Conservation (phyloP, 805 yeast genomes). For the Wickerhamiella brachini region DNA sequence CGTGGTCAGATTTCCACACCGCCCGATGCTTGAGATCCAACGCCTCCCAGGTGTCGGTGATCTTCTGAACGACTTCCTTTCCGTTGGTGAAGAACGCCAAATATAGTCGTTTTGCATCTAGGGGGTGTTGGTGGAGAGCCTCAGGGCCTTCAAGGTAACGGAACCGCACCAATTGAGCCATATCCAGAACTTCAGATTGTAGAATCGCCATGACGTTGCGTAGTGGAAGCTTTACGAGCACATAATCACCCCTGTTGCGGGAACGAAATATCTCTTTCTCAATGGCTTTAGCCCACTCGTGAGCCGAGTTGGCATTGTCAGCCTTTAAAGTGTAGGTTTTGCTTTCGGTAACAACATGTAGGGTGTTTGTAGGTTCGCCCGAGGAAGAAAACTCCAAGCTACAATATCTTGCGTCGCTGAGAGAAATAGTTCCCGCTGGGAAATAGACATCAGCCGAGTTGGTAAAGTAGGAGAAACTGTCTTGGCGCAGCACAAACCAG, state of each 20-base stretch:
- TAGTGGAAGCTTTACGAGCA: slow-evolving; percentile 63
- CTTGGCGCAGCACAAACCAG: slow-evolving; percentile 70
- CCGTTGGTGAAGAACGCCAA: background rate
- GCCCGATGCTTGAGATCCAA: background rate
- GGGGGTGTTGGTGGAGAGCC: background rate
- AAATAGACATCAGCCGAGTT: slow-evolving; percentile 72
- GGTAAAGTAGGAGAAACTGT: slow-evolving; percentile 52
- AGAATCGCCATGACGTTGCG: slow-evolving; percentile 51
- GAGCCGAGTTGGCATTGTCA: slow-evolving; percentile 59
- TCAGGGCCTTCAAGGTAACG: slow-evolving; percentile 2
- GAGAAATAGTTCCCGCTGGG: slow-evolving; percentile 63
- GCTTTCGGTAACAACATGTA: slow-evolving; percentile 44
- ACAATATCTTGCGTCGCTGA: slow-evolving; percentile 47
- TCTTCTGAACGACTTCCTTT: background rate
- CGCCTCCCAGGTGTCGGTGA: background rate
- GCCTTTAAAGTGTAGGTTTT: slow-evolving; percentile 51
- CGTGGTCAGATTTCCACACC: background rate
- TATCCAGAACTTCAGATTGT: slow-evolving; percentile 39
- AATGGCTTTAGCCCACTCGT: slow-evolving; percentile 63
- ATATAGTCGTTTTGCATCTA: background rate
- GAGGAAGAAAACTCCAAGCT: slow-evolving; percentile 31
- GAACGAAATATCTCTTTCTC: slow-evolving; percentile 68
- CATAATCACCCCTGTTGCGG: slow-evolving; percentile 56
- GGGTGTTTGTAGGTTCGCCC: slow-evolving; percentile 30
- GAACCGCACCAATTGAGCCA: slow-evolving; percentile 32